These are phyloP conservation scores for Thuja plicata DNA, from an alignment of 83 land plant species.

Conservation along the genomic window DNA sequence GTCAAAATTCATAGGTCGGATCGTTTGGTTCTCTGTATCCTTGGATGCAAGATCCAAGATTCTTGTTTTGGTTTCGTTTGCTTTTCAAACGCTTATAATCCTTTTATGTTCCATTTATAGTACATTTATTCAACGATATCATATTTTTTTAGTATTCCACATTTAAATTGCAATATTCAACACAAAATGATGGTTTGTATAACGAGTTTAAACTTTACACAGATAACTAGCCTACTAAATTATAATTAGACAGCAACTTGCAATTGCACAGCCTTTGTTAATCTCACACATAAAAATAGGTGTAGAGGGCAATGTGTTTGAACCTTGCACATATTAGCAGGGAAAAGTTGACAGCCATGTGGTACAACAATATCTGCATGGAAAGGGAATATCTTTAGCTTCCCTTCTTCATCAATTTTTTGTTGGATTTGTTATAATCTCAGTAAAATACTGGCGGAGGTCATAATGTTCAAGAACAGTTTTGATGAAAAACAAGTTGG, in stretches of 20 bases:
- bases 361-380: conserved; percentile 52
- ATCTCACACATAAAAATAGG: neutral
- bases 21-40: no score
- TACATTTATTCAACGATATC: no score
- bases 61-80: neutral
- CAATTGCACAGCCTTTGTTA: neutral
- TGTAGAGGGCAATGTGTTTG: neutral
- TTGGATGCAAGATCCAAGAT: no score
- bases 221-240: neutral
- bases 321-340: conserved; percentile 99
- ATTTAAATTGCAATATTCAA: neutral
- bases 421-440: conserved; percentile 79
- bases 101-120: neutral
- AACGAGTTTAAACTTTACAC: no score
- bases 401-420: conserved; percentile 56
- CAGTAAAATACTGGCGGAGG: conserved; percentile 2
- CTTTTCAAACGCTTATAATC: neutral
- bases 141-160: neutral
- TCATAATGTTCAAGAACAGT: no score
- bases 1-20: no score
- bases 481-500: no score
- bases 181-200: no score
- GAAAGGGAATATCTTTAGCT: conserved; percentile 67
- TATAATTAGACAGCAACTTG: conserved; percentile 6
- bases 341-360: conserved; percentile 82